Conservation (phyloP, 371 early-diverging fungal genomes). For the Thermomucor indicae-seudaticae region DNA sequence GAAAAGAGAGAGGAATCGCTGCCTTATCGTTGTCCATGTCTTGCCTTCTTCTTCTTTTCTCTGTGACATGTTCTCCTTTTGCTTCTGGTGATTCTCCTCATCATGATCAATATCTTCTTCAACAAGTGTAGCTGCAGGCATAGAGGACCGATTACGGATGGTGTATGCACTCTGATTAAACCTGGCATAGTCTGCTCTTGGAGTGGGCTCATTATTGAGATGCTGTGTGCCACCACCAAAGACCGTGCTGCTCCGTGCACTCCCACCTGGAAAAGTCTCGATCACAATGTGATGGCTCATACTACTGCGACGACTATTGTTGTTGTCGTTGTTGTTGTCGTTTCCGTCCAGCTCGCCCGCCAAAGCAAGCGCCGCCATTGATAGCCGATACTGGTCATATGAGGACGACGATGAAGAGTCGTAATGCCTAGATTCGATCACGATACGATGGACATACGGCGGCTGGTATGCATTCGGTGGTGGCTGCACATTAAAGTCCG, state of each 20-base stretch:
- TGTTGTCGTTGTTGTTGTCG: no score
- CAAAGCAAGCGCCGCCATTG: conserved; percentile 4
- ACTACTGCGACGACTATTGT: not conserved
- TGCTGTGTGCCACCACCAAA: not conserved
- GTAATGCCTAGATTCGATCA: conserved; percentile 5
- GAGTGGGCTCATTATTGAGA: not conserved
- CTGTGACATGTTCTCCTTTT: not conserved
- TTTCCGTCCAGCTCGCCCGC: not conserved
- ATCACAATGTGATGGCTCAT: conserved; percentile 5
- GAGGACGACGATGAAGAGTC: not conserved
- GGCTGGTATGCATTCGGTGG: not conserved
- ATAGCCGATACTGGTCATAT: not conserved
- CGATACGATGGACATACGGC: conserved; percentile 1
- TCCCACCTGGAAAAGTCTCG: not conserved
- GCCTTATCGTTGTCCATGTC: not conserved
- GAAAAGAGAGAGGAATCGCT: not conserved
- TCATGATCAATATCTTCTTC: not conserved
- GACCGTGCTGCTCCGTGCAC: not conserved
- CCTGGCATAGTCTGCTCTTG: not conserved
- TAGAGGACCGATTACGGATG: conserved; percentile 1
- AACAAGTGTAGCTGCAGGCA: not conserved
- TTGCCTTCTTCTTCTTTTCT: not conserved
- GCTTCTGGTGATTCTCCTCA: not conserved
- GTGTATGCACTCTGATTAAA: not conserved
- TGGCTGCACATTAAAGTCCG: not conserved